Base-by-base conservation (phyloP, 1,139 yeast genomes). In the Saccharomyces pastorianus region DNA sequence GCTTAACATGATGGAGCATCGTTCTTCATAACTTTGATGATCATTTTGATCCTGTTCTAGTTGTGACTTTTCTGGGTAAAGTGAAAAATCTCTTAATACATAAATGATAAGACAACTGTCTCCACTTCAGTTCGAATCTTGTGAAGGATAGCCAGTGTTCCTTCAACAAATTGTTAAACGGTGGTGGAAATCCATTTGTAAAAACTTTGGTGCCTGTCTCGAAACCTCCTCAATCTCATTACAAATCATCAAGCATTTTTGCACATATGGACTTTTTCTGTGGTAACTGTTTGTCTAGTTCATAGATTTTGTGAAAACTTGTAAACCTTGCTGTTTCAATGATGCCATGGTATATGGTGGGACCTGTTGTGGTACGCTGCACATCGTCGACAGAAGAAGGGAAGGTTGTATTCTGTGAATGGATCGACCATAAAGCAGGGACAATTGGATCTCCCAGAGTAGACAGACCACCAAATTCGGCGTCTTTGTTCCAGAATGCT, bases 341-440 rank as follows among this genome's bases (percentile, higher is more conserved):
- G 62, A 81, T 68, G 1, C 84, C 83, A 4, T 86, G 80, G 61
- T 82, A 83, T 6, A 81, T 71, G 0, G 88, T 82, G 26, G 86
- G 85, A 53, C 73, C 58, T 32, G 65, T 69, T 51, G 63, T 68
- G 51, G 64, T 54, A 11, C 67, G 64, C 28, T 79, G 70, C 51
- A 76, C 73, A 63, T 82, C 85, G 56, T 78, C 76, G 50, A 82
- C 74, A 58, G 82, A 81, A 8, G 76, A 68, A 9, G 82, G 83
- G 41, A 81, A 71, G n/a, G n/a, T n/a, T n/a, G n/a, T n/a, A n/a
- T n/a, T n/a, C n/a, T n/a, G 55, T 78, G 77, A 13, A 82, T 74
- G 1, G 89, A 88, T 60, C 89, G 72, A 25, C 88, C 89, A 68
- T 82, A 82, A 0, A 86, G 79, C 14, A 83, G 74, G 0, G 86